phyloP scores from a whole-genome alignment of 2,329 filamentous ascomycete species.

The Colletotrichum tabaci region DNA sequence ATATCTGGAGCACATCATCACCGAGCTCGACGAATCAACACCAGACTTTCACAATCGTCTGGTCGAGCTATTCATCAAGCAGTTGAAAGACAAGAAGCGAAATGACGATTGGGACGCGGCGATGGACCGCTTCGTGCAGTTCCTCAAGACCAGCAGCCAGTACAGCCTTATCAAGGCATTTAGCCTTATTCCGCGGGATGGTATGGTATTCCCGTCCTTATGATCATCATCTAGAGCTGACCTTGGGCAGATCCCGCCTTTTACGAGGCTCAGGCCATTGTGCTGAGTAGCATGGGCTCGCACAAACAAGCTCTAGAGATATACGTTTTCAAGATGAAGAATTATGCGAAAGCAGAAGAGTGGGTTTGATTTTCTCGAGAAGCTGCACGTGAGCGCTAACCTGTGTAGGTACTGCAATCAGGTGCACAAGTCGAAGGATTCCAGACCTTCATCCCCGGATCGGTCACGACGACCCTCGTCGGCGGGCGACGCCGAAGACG shows the following conservation, averaged over 20 bases:
- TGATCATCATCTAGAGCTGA: conserved; percentile 33
- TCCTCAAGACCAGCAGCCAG: conserved; percentile 82
- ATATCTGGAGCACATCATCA: conserved; percentile 93
- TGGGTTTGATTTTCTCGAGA: conserved; percentile 60
- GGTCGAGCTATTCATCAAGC: conserved; percentile 77
- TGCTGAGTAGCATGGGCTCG: conserved; percentile 94
- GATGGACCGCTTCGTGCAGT: conserved; percentile 78
- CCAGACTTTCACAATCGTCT: conserved; percentile 91
- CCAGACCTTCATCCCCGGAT: conserved; percentile 53
- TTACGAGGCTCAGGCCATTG: conserved; percentile 90
- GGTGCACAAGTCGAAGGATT: conserved; percentile 76
- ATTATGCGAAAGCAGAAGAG: conserved; percentile 94
- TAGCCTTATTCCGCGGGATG: conserved; percentile 82
- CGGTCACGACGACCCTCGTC: conserved; percentile 51
- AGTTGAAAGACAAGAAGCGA: conserved; percentile 63
- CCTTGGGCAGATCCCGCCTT: conserved; percentile 79
- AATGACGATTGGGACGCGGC: conserved; percentile 69
- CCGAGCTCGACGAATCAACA: conserved; percentile 86
- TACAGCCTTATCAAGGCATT: conserved; percentile 88
- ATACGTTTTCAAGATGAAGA: conserved; percentile 93
- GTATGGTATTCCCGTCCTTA: conserved; percentile 62
- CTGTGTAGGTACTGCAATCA: conserved; percentile 85
- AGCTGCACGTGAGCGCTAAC: conserved; percentile 41
- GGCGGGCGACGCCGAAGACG: conserved; percentile 60
- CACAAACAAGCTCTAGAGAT: conserved; percentile 97